Evolutionary conservation across 441 rosid species (phyloP).

Genomic region (Omphalea diandra): DNA sequence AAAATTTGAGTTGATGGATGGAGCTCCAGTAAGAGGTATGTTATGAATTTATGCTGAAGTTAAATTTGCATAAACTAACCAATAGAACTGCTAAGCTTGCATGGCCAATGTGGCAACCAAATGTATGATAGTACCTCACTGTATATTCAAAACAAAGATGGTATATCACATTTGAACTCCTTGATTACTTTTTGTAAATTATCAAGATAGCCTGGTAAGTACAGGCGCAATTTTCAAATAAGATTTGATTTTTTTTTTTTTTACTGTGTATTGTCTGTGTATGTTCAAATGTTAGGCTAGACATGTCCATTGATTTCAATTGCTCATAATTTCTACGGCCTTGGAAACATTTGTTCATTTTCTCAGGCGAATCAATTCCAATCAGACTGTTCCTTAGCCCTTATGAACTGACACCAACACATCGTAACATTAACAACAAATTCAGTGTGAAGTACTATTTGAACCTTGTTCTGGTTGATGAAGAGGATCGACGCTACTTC

Average conservation of each 20-base stretch:
- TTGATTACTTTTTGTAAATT: not conserved
- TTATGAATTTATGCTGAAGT: not conserved
- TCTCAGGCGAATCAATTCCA: slow-evolving; percentile 88
- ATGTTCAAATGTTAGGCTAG: not conserved
- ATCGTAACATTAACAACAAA: slow-evolving; percentile 92
- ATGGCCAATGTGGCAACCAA: not conserved
- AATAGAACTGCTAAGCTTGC: not conserved
- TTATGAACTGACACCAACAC: slow-evolving; percentile 89
- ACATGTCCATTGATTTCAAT: not conserved
- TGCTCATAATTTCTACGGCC: not conserved
- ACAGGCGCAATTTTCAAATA: not conserved
- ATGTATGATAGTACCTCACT: not conserved
- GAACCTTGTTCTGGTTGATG: slow-evolving; percentile 94
- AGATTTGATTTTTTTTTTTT: not conserved
- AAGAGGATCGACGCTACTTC: slow-evolving; percentile 93
- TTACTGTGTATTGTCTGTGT: not conserved
- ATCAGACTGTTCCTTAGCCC: slow-evolving; percentile 93
- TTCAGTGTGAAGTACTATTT: slow-evolving; percentile 90
- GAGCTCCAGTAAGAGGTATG: slow-evolving; percentile 95
- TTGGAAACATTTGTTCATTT: slow-evolving; percentile 12
- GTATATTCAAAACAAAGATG: not conserved
- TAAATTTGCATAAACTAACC: slow-evolving; percentile 6
- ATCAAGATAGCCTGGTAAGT: not conserved
- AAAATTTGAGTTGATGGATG: slow-evolving; percentile 94
- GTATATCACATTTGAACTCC: not conserved